Conservation (phyloP, 768 basidiomycete species). For the Tulasnella sp. region DNA sequence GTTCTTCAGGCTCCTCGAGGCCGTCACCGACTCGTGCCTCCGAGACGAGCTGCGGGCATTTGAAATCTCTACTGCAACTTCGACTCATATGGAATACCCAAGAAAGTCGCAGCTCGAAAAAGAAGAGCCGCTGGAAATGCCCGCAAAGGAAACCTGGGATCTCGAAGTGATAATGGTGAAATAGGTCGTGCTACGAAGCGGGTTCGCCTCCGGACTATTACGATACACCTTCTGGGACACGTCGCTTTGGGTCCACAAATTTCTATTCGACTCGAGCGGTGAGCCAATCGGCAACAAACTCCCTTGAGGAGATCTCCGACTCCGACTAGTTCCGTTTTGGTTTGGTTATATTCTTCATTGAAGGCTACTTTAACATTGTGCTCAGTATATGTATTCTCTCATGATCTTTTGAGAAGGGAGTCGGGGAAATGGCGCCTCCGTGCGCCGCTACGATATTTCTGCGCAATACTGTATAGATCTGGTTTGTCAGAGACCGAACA, state of each 20-base stretch:
- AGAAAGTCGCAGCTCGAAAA: too few relatives aligned
- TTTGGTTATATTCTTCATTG: too few relatives aligned
- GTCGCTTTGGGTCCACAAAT: neutral
- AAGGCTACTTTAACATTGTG: neutral
- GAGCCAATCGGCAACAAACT: neutral
- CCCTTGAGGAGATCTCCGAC: too few relatives aligned
- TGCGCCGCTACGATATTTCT: too few relatives aligned
- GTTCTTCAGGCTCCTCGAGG: neutral
- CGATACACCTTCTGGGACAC: conserved; percentile 11
- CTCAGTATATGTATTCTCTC: too few relatives aligned
- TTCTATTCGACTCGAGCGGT: neutral
- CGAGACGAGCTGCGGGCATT: conserved; percentile 6
- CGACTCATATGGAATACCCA: too few relatives aligned
- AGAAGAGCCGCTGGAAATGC: neutral
- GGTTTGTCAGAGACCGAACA: too few relatives aligned
- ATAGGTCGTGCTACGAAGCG: neutral
- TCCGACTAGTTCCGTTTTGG: too few relatives aligned
- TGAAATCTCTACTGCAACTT: neutral
- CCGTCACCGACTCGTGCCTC: neutral
- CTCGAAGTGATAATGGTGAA: neutral
- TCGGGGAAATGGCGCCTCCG: too few relatives aligned
- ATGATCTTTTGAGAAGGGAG: too few relatives aligned
- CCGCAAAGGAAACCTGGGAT: neutral
- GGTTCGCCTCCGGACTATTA: neutral
- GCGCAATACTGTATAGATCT: too few relatives aligned